These are phyloP conservation scores for Exidia glandulosa DNA, from an alignment of 768 basidiomycete genomes.

Conservation along the genomic window DNA sequence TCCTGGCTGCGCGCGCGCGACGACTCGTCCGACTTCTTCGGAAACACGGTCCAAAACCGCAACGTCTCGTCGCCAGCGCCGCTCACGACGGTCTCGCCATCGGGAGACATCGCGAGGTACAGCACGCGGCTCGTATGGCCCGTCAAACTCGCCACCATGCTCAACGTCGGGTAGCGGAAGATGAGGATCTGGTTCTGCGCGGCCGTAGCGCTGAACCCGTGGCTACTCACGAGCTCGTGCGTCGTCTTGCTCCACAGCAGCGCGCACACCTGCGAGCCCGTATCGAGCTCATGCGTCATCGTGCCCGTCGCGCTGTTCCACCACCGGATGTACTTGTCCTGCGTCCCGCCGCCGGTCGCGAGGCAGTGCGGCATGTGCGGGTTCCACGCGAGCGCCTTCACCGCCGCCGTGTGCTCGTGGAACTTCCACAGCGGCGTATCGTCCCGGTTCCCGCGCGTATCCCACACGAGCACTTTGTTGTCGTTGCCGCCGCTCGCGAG, in stretches of 20 bases:
- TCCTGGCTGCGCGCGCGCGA: too few relatives aligned
- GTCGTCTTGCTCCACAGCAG: constrained; percentile 93
- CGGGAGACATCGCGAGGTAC: constrained; percentile 95
- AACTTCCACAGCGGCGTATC: constrained; percentile 77
- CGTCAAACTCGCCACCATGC: constrained; percentile 88
- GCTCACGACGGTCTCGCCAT: constrained; percentile 95
- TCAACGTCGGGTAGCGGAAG: constrained; percentile 87
- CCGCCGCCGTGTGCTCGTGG: constrained; percentile 92
- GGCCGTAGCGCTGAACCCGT: constrained; percentile 88
- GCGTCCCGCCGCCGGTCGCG: constrained; percentile 95
- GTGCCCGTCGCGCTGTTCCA: constrained; percentile 89
- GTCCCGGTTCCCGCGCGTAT: constrained; percentile 44
- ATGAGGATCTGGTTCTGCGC: constrained; percentile 95
- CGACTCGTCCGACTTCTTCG: too few relatives aligned
- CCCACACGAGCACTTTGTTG: constrained; percentile 98
- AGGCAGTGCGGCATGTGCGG: constrained; percentile 85
- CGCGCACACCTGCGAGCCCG: constrained; percentile 97
- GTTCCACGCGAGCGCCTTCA: constrained; percentile 98
- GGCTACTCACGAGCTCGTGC: constrained; percentile 94
- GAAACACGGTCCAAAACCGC: constrained; percentile 96
- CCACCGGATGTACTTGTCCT: constrained; percentile 94
- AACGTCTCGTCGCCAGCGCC: constrained; percentile 97
- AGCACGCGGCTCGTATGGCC: constrained; percentile 93
- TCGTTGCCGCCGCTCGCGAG: constrained; percentile 96
- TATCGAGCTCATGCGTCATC: constrained; percentile 81